Evolutionary conservation across 2,329 filamentous ascomycete species (phyloP).

Genomic region (Pezicula carpinea): DNA sequence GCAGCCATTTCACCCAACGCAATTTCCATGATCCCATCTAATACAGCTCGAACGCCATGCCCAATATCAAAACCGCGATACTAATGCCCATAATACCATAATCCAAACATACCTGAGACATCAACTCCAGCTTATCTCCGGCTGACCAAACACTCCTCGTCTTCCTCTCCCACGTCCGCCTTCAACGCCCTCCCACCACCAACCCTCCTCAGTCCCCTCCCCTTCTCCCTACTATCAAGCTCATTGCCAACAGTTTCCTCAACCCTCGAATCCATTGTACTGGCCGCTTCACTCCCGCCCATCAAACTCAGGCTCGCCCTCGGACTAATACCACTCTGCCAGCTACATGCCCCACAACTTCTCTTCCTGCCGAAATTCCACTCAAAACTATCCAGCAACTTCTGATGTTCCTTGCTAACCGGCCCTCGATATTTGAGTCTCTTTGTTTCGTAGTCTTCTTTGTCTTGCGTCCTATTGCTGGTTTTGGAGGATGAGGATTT

Average conservation of each 20-base stretch:
- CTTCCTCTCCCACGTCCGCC: not conserved
- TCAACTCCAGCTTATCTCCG: no score
- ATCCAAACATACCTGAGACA: no score
- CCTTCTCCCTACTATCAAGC: not conserved
- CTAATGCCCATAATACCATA: no score
- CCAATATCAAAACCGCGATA: no score
- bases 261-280: no score
- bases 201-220: not conserved
- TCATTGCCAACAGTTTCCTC: conserved; percentile 9
- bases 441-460: conserved; percentile 15
- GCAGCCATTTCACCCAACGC: no score
- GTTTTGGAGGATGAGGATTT: no score
- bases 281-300: no score
- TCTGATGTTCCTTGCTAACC: conserved; percentile 14
- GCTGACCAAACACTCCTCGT: not conserved
- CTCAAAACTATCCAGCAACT: conserved; percentile 15
- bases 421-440: conserved; percentile 1
- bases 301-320: conserved; percentile 7
- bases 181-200: not conserved
- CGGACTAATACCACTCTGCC: conserved; percentile 12
- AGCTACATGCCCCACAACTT: conserved; percentile 7
- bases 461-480: conserved; percentile 3
- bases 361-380: conserved; percentile 7
- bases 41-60: no score
- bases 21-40: no score